Conservation (phyloP, 106 monocot species). For the Agapanthus africanus region DNA sequence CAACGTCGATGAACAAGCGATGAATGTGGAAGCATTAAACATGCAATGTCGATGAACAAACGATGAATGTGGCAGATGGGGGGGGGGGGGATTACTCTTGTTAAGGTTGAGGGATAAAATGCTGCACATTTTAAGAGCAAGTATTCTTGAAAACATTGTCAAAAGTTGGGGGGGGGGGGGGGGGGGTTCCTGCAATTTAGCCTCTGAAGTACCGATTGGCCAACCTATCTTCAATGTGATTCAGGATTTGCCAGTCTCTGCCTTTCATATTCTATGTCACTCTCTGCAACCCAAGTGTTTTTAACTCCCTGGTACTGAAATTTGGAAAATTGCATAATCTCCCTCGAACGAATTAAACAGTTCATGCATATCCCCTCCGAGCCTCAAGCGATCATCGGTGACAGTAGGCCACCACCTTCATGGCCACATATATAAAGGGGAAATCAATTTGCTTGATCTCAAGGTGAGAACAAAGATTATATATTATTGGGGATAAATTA, state of each 20-base stretch:
- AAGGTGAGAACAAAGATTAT: constrained; percentile 24
- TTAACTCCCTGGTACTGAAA: constrained; percentile 57
- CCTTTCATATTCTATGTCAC: constrained; percentile 64
- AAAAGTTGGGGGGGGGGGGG: too few species aligned
- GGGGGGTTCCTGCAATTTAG: too few species aligned
- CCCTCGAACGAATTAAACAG: constrained; percentile 69
- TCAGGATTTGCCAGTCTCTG: constrained; percentile 69
- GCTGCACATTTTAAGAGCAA: too few species aligned
- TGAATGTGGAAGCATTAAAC: too few species aligned
- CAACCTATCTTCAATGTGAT: too few species aligned
- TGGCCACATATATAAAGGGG: constrained; percentile 81
- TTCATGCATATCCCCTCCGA: constrained; percentile 61
- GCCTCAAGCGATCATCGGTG: constrained; percentile 41
- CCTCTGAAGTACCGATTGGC: too few species aligned
- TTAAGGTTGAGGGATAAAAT: too few species aligned
- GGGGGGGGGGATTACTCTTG: too few species aligned
- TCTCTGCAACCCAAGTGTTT: constrained; percentile 51
- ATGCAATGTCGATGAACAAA: too few species aligned
- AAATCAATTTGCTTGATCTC: constrained; percentile 53
- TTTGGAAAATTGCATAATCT: constrained; percentile 66
- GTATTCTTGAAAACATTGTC: too few species aligned
- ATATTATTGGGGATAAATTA: not conserved
- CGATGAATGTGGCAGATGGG: too few species aligned
- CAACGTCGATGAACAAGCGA: too few species aligned
- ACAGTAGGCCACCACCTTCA: constrained; percentile 42